A percentile compares a stretch with the other conserved stretches of the same genome.
Evolutionary conservation across 164 flowering plant species (phyloP).

Genomic region (Chimonanthus praecox): DNA sequence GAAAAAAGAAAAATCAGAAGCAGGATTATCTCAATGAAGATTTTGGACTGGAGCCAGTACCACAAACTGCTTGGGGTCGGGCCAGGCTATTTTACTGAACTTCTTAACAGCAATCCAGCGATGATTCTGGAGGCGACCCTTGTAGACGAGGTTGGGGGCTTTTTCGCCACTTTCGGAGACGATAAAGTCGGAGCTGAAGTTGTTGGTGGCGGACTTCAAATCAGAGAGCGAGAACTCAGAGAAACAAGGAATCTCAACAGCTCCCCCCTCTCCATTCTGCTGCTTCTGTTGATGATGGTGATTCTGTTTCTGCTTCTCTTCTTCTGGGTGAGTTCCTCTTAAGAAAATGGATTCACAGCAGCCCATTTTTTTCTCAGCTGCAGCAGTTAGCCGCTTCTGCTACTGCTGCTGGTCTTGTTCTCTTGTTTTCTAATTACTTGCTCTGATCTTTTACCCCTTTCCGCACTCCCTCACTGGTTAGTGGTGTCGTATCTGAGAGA

Average conservation of each 20-base stretch:
- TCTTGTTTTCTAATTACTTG: background rate
- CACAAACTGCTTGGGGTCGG: constrained; percentile 82
- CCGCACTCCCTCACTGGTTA: background rate
- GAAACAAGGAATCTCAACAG: constrained; percentile 39
- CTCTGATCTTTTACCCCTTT: too few species aligned
- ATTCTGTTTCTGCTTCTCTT: constrained; percentile 10
- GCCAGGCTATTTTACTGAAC: constrained; percentile 80
- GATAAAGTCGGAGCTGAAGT: constrained; percentile 71
- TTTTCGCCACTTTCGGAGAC: constrained; percentile 90
- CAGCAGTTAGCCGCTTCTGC: background rate
- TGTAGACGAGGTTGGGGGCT: constrained; percentile 80
- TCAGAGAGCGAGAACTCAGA: constrained; percentile 63
- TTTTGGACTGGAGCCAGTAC: background rate
- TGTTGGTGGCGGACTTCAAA: constrained; percentile 70
- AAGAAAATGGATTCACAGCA: constrained; percentile 27
- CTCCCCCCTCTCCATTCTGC: constrained; percentile 5
- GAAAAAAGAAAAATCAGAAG: background rate
- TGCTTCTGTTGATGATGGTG: constrained; percentile 4
- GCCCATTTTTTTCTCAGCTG: constrained; percentile 7
- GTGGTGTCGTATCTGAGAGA: background rate
- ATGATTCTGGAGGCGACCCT: constrained; percentile 65
- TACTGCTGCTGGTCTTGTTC: background rate
- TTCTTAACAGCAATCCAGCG: constrained; percentile 86
- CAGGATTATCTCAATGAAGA: background rate
- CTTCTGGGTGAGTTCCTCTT: constrained; percentile 11